Evolutionary conservation across 179 eudicot species (phyloP).

Genomic region (Nepenthes alata): DNA sequence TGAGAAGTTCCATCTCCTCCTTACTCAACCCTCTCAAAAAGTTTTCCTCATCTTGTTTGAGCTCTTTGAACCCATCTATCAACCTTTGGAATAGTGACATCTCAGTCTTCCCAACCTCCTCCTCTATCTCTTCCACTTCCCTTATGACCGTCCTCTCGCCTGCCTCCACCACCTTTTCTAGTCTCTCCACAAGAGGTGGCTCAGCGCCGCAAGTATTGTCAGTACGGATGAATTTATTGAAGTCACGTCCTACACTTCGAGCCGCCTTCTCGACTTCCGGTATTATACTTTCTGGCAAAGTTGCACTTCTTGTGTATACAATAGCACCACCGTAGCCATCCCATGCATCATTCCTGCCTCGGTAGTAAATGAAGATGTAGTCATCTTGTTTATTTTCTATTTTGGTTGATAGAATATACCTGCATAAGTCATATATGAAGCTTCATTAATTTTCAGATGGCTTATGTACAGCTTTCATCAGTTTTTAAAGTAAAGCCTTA

Average conservation of each 20-base stretch:
- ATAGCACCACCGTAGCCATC: slow-evolving; percentile 97
- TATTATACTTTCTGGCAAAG: slow-evolving; percentile 61
- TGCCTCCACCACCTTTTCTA: slow-evolving; percentile 65
- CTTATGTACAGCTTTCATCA: too few relatives aligned
- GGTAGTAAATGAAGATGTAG: slow-evolving; percentile 76
- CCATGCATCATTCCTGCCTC: slow-evolving; percentile 96
- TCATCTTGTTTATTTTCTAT: slow-evolving; percentile 77
- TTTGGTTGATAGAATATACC: slow-evolving; percentile 83
- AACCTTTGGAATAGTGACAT: slow-evolving; percentile 46
- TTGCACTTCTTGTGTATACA: slow-evolving; percentile 75
- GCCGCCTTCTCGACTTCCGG: slow-evolving; percentile 73
- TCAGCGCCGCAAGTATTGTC: slow-evolving; percentile 82
- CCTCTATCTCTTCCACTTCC: slow-evolving; percentile 80
- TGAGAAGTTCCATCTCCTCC: slow-evolving; percentile 78
- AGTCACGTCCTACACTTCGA: slow-evolving; percentile 62
- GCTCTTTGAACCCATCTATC: slow-evolving; percentile 66
- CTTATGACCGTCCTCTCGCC: slow-evolving; percentile 64
- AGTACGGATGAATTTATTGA: slow-evolving; percentile 56
- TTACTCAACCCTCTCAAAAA: slow-evolving; percentile 53
- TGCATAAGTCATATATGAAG: slow-evolving; percentile 10
- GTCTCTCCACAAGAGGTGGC: slow-evolving; percentile 43
- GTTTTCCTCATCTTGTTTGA: slow-evolving; percentile 60
- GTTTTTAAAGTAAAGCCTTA: too few relatives aligned
- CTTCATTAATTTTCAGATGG: neutral
- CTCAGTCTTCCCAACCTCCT: slow-evolving; percentile 57